phyloP scores from a whole-genome alignment of 2,329 filamentous ascomycete genomes.

The Fusarium floridanum region DNA sequence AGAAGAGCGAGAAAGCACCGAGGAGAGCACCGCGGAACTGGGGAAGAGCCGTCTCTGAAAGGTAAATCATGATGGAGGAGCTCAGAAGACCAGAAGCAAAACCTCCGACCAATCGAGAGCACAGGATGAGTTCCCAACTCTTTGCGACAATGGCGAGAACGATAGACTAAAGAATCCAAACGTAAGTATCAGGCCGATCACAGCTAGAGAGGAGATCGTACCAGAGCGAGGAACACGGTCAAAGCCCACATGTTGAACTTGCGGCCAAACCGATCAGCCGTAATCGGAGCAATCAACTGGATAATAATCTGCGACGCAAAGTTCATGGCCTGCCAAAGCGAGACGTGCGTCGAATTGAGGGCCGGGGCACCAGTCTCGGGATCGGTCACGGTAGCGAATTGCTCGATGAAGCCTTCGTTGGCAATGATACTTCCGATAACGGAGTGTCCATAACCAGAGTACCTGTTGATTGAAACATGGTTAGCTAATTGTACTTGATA shows the following conservation, averaged over 20 bases:
- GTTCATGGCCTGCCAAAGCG: slow-evolving; percentile 4
- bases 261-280: slow-evolving; percentile 6
- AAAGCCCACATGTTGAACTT: slow-evolving; percentile 15
- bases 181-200: background rate
- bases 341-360: slow-evolving; percentile 2
- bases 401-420: slow-evolving; percentile 6
- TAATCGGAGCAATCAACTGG: background rate
- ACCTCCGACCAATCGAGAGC: background rate
- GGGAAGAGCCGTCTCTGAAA: slow-evolving; percentile 5
- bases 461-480: background rate
- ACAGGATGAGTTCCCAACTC: background rate
- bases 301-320: background rate
- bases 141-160: background rate
- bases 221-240: background rate
- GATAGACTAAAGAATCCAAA: background rate
- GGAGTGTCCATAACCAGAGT: background rate
- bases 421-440: slow-evolving; percentile 9
- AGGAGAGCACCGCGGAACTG: slow-evolving; percentile 2
- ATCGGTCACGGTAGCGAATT: slow-evolving; percentile 8
- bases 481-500: background rate
- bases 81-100: background rate
- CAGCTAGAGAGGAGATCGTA: background rate
- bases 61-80: slow-evolving; percentile 8
- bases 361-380: background rate
- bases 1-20: background rate